phyloP scores from a whole-genome alignment of 257 asterid genomes.

The Solanum pinnatisectum region DNA sequence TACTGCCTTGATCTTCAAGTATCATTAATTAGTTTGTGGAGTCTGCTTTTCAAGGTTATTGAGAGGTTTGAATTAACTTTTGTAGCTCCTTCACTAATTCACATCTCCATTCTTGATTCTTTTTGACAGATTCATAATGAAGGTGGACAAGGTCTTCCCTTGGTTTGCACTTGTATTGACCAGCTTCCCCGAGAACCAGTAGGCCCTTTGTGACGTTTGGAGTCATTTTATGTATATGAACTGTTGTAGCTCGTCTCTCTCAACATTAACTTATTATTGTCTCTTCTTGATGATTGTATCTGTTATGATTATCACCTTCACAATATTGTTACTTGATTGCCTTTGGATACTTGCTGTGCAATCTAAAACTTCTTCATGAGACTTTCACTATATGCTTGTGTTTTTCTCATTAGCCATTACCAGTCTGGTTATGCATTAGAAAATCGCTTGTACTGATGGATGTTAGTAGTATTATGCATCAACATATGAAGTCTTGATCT shows the following conservation, averaged over 20 bases:
- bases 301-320: neutral
- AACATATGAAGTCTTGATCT: neutral
- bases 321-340: neutral
- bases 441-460: neutral
- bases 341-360: neutral
- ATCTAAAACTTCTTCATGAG: neutral
- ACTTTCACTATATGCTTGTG: neutral
- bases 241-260: neutral
- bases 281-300: neutral
- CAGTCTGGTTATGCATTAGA: neutral
- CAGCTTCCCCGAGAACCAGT: slow-evolving; percentile 2
- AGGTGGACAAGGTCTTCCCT: neutral
- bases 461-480: neutral
- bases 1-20: neutral
- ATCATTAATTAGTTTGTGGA: neutral
- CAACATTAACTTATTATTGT: neutral
- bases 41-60: neutral
- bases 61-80: neutral
- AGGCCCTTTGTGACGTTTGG: slow-evolving; percentile 4
- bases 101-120: neutral
- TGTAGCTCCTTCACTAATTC: neutral
- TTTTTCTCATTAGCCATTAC: neutral
- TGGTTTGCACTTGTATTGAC: neutral
- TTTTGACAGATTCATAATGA: neutral
- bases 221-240: slow-evolving; percentile 15